phyloP scores from a whole-genome alignment of 1,139 yeast genomes.

The Scheffersomyces lignicola region DNA sequence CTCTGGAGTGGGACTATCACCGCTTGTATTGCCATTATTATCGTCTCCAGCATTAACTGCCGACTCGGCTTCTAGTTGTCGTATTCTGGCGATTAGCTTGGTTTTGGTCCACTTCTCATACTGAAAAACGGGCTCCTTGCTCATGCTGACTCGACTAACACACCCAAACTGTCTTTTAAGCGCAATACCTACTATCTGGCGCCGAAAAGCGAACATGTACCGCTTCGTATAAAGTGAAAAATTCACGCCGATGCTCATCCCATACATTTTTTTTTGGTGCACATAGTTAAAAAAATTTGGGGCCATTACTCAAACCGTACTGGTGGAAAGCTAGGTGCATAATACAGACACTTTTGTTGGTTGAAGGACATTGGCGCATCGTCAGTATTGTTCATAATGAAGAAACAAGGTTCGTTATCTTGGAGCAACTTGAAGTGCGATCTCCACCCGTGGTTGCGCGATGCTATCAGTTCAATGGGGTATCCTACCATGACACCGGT shows the following conservation, averaged over 20 bases:
- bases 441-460: constrained; percentile 48
- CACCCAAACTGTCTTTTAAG: constrained; percentile 23
- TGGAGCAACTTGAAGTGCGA: constrained; percentile 39
- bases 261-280: background rate
- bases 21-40: background rate
- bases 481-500: constrained; percentile 92
- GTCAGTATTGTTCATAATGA: constrained; percentile 25
- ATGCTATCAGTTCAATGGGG: constrained; percentile 73
- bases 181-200: constrained; percentile 17
- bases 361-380: background rate
- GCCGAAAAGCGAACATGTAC: background rate
- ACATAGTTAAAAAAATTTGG: constrained; percentile 1
- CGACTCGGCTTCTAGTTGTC: constrained; percentile 40
- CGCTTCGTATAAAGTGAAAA: constrained; percentile 1
- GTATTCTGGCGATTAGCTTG: constrained; percentile 50
- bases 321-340: no score
- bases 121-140: background rate
- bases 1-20: background rate
- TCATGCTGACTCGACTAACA: constrained; percentile 6
- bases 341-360: background rate
- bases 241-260: constrained; percentile 4
- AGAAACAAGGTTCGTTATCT: constrained; percentile 34
- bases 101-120: constrained; percentile 54
- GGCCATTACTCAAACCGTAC: no score
- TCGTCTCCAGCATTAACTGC: background rate